A percentile compares a stretch with the other conserved stretches of the same genome.
These are phyloP conservation scores for Grosmannia serpens DNA, from an alignment of 2,329 filamentous ascomycete species.

Conservation along the genomic window DNA sequence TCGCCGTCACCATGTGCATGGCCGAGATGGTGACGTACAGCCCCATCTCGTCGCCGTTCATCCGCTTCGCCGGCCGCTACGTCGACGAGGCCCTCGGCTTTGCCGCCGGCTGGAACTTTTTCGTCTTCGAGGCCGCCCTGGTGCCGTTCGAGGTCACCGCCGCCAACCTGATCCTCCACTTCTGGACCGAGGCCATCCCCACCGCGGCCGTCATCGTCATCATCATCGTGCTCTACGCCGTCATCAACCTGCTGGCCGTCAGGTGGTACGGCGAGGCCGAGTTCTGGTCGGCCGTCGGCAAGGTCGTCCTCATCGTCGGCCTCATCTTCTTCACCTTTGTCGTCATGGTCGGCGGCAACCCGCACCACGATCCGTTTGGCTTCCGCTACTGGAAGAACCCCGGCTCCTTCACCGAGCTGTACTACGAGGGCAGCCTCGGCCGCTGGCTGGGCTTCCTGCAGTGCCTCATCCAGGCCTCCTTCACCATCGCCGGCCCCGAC, in stretches of 20 bases:
- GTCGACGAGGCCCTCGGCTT: conserved; percentile 34
- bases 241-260: conserved; percentile 6
- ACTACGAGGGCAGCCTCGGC: conserved; percentile 18
- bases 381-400: conserved; percentile 19
- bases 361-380: conserved; percentile 4
- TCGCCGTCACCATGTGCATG: conserved; percentile 24
- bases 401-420: conserved; percentile 25
- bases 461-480: conserved; percentile 6
- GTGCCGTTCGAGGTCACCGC: conserved; percentile 2
- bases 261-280: conserved; percentile 10
- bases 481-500: conserved; percentile 32
- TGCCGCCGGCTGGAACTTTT: conserved; percentile 37
- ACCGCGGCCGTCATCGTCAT: neutral
- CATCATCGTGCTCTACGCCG: conserved; percentile 17
- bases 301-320: conserved; percentile 36
- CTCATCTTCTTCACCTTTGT: conserved; percentile 36
- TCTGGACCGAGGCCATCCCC: conserved; percentile 9
- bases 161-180: conserved; percentile 6
- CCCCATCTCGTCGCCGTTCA: conserved; percentile 39
- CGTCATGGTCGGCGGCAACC: conserved; percentile 29
- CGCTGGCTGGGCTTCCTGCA: conserved; percentile 27
- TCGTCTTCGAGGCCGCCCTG: conserved; percentile 10
- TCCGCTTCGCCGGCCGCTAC: conserved; percentile 33
- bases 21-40: conserved; percentile 50
- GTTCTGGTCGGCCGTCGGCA: conserved; percentile 19